Conservation (phyloP, 371 early-diverging fungal genomes). For the Rhizopus arrhizus region DNA sequence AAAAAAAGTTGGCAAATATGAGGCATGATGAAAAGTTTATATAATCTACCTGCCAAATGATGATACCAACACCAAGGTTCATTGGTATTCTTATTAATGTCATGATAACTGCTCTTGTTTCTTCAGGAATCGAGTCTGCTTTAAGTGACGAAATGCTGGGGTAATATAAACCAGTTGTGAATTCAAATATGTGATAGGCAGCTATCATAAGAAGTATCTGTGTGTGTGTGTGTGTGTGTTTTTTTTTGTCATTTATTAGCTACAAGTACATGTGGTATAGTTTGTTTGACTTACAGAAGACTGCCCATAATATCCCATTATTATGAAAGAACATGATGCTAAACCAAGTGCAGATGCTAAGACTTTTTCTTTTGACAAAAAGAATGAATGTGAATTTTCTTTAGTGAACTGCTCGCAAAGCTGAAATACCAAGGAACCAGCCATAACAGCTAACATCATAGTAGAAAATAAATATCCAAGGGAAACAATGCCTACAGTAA, state of each 20-base stretch:
- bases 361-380: conserved; percentile 30
- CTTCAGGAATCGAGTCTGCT: conserved; percentile 72
- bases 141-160: conserved; percentile 71
- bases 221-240: not conserved
- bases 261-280: not conserved
- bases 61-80: conserved; percentile 74
- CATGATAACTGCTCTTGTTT: conserved; percentile 75
- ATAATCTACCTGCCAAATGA: conserved; percentile 64
- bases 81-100: conserved; percentile 76
- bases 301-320: conserved; percentile 36
- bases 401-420: conserved; percentile 36
- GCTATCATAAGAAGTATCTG: conserved; percentile 21
- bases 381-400: conserved; percentile 3
- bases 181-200: conserved; percentile 63
- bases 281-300: conserved; percentile 30
- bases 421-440: conserved; percentile 69
- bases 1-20: not conserved
- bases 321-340: conserved; percentile 40
- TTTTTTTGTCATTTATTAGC: not conserved
- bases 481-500: conserved; percentile 27
- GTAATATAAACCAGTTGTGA: conserved; percentile 76
- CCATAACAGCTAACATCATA: conserved; percentile 78
- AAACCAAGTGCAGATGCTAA: conserved; percentile 34
- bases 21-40: not conserved
- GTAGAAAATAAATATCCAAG: conserved; percentile 69